Conservation (phyloP, 805 yeast genomes). For the Yarrowia sp. region DNA sequence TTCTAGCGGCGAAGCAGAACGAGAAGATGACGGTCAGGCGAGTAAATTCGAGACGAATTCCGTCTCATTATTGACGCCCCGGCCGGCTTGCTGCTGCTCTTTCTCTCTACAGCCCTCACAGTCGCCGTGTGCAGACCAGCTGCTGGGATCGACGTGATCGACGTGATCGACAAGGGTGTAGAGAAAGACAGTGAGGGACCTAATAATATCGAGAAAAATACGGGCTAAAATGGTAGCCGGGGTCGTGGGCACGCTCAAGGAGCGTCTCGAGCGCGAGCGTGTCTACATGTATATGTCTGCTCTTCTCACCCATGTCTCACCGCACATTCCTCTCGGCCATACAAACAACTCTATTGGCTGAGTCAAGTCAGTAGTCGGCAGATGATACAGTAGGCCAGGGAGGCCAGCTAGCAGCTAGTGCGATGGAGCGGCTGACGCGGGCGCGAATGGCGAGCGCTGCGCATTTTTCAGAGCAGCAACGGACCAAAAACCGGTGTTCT, state of each 20-base stretch:
- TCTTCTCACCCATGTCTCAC: background rate
- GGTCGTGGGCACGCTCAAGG: background rate
- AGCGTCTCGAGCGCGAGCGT: no score
- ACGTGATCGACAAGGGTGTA: background rate
- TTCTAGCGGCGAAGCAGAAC: no score
- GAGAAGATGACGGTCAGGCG: no score
- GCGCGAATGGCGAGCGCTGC: no score
- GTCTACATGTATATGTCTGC: no score
- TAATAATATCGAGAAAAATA: background rate
- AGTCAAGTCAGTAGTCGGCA: no score
- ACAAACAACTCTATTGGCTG: background rate
- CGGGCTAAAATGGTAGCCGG: background rate
- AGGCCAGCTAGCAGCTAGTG: background rate
- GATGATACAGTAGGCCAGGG: no score
- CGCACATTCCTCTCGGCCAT: background rate
- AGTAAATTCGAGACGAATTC: no score
- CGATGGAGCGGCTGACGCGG: conserved; percentile 3
- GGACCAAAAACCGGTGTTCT: no score
- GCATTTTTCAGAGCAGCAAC: no score
- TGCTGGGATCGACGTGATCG: background rate
- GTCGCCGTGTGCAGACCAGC: background rate
- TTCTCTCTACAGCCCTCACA: background rate
- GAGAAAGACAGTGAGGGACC: background rate
- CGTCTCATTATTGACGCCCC: no score
- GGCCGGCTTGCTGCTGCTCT: no score